These are phyloP conservation scores for Rhododendron henanense DNA, from an alignment of 148 eudicot species.

Conservation along the genomic window DNA sequence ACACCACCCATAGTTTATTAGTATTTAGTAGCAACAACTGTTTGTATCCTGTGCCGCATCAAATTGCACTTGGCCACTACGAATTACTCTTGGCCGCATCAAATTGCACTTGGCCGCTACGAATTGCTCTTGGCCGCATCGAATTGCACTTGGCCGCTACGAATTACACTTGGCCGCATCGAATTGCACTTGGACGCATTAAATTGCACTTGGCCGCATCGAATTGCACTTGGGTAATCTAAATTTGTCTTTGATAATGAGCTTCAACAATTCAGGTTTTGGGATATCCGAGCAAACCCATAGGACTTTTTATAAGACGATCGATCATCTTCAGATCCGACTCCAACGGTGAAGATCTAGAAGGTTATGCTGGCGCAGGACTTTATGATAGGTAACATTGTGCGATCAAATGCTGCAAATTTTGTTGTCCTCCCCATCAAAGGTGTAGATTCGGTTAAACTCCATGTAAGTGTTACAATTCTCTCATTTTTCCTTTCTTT, in stretches of 20 bases:
- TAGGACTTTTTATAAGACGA: slow-evolving; percentile 80
- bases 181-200: too few species aligned
- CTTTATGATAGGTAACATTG: slow-evolving; percentile 83
- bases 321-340: slow-evolving; percentile 98
- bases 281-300: slow-evolving; percentile 97
- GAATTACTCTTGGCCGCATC: too few species aligned
- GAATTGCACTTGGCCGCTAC: too few species aligned
- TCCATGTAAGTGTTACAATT: background rate
- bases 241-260: background rate
- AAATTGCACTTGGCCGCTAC: too few species aligned
- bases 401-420: background rate
- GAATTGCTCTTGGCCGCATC: too few species aligned
- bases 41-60: too few species aligned
- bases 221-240: background rate
- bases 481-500: background rate
- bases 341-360: slow-evolving; percentile 98
- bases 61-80: too few species aligned
- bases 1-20: too few species aligned
- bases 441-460: background rate
- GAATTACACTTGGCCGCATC: too few species aligned
- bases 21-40: too few species aligned
- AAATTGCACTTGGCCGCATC: too few species aligned
- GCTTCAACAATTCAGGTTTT: slow-evolving; percentile 42
- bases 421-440: background rate
- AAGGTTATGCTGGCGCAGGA: slow-evolving; percentile 99